Base-by-base conservation (phyloP, 495 filamentous ascomycete genomes). In the Penicillium desertorum region DNA sequence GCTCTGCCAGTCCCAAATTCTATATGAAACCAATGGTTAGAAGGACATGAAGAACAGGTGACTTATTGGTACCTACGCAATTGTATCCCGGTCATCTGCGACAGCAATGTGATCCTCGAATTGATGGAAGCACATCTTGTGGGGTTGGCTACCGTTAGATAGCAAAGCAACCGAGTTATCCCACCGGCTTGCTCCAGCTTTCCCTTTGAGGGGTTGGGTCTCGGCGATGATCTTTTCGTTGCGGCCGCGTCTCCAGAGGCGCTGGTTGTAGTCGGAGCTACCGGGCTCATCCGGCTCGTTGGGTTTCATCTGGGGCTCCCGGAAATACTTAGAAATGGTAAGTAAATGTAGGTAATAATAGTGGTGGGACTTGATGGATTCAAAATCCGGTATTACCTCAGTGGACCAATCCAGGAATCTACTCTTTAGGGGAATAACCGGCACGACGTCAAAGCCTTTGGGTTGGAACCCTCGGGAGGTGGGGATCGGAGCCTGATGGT, bases 251-350 rank as follows among this genome's bases (percentile, higher is more conserved):
- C 94, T 81, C 95, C 95, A 99, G 4, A 99, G 78, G 19, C 94
- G 85, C 62, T 91, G 83, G 68, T 99, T 99, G 72, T 99, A 98
- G 64, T 98, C 92, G n/a, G 90, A 86, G 61, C 90, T 96, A 12
- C 94, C 94, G 20, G 94, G 94, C 71, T 99, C 94, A 58, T 99
- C 94, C 25, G 92, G 88, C 63, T 99, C 94, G 51, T 87, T 90
- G 14, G 90, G 86, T 66, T 93, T 94, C 94, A 99, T 99, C 72
- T 99, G 94, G 42, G 95, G 95, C 71, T 99, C 92, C 43, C 94
- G 90, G 82, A 97, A 99, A 70, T 99, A 98, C 76, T 86, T 62
- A 30, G 57, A 11, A 62, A 36, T 14, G 27, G 65, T 80, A 23
- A 81, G 74, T 66, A 68, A 59, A 46, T 59, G 54, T 58, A 62